These are phyloP conservation scores for Diaporthe capsici DNA, from an alignment of 2,329 filamentous ascomycete genomes.

Conservation along the genomic window DNA sequence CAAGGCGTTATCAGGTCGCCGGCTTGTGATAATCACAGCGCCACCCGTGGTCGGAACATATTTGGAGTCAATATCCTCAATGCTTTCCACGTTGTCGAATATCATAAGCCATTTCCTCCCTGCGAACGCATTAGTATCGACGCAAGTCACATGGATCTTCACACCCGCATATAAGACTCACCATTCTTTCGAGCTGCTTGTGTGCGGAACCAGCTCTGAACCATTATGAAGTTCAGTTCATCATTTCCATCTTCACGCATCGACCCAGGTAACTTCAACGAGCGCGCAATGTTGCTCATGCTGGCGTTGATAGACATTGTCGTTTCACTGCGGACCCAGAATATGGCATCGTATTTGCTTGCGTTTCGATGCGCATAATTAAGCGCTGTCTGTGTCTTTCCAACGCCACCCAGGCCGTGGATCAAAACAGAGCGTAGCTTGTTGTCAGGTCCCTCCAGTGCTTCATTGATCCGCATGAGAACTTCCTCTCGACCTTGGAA, in stretches of 20 bases:
- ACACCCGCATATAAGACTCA: background rate
- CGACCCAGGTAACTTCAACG: background rate
- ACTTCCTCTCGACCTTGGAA: background rate
- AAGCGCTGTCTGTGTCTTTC: background rate
- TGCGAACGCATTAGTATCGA: background rate
- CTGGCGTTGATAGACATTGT: background rate
- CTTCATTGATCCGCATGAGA: background rate
- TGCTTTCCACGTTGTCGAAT: background rate
- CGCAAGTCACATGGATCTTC: accelerated
- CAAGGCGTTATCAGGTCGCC: background rate
- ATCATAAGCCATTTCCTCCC: background rate
- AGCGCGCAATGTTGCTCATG: background rate
- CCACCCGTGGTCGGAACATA: background rate
- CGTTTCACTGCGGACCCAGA: background rate
- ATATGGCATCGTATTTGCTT: background rate
- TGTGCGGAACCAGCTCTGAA: background rate
- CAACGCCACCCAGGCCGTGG: background rate
- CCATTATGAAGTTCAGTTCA: background rate
- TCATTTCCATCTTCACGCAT: background rate
- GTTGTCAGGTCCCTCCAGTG: background rate
- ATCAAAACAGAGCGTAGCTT: background rate
- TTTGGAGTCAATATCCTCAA: background rate
- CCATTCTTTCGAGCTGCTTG: background rate
- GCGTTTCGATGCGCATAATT: background rate
- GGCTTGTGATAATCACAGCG: background rate